Percentiles rank a stretch among this genome's conserved stretches.
Evolutionary conservation across 306 rosid genomes (phyloP).

Genomic region (Glycine tomentella): DNA sequence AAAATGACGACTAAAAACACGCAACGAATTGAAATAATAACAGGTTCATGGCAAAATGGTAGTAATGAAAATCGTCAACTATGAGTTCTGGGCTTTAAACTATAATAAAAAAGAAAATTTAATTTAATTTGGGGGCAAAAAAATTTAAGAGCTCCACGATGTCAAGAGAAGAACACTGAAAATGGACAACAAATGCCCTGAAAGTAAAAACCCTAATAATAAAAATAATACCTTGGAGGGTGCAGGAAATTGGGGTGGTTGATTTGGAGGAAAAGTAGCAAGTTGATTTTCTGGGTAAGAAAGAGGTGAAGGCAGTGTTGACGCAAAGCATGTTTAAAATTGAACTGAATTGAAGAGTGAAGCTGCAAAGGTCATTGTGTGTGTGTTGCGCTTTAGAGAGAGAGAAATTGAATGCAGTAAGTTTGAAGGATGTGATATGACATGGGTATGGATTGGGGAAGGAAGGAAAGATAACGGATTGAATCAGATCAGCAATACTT

Average conservation of each 20-base stretch:
- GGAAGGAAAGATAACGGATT: constrained; percentile 18
- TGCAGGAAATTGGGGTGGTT: constrained; percentile 58
- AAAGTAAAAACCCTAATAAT: constrained; percentile 34
- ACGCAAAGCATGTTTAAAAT: constrained; percentile 57
- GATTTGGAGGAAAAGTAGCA: constrained; percentile 49
- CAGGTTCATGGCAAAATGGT: not conserved
- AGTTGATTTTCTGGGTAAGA: constrained; percentile 46
- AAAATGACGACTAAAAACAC: not conserved
- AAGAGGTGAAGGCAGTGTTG: constrained; percentile 49
- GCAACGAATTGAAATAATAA: not conserved
- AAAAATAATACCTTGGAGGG: constrained; percentile 66
- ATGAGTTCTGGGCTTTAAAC: constrained; percentile 1
- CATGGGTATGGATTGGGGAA: no score
- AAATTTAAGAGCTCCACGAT: not conserved
- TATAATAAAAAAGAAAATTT: not conserved
- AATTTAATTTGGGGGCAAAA: not conserved
- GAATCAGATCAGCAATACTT: not conserved
- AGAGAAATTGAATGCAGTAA: no score
- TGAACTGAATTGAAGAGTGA: not conserved
- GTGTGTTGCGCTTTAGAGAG: no score
- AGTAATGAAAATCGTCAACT: not conserved
- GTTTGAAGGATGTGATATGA: no score
- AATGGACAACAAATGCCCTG: not conserved
- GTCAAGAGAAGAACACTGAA: not conserved
- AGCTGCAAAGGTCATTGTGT: no score